Evolutionary conservation across 2,329 filamentous ascomycete species (phyloP), one percentile per base, ranked within the genome.

Genomic region (Fusarium haematococcum): DNA sequence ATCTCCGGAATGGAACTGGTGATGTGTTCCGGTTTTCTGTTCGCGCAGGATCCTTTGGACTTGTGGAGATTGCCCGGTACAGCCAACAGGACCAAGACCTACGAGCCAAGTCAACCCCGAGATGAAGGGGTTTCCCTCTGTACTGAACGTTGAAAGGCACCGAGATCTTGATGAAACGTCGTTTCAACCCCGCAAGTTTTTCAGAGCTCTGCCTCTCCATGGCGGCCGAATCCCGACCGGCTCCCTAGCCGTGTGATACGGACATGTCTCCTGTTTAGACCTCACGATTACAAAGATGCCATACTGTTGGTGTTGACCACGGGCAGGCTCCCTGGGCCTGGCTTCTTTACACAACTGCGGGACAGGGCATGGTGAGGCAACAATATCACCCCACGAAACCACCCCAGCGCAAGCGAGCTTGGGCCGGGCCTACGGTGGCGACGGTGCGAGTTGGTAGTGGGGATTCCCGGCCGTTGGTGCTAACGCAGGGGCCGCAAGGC

Each of bases 341-440:
- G 37, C 57, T 60, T 33, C 45, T 68, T 70, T 66, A 59, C 68
- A n/a, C 58, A 61, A 52, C 67, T 69, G 67, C 63, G 67, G 67
- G 71, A 78, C 70, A 60, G 35, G 39, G 48, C 56, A 74, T 77
- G 75, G 75, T 75, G 74, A 78, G 68, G 75, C 68, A 72, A 68
- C 63, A 67, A 71, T 69, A 76, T 77, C 77, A 75, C 75, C 75
- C 74, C 69, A 78, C 74, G 75, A 78, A 76, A 78, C 76, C 71
- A 57, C 50, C 50, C 73, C 32, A 66, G 66, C 45, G 57, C 62
- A 78, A 78, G 76, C 76, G 75, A 78, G 75, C 71, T 61, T 68
- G 54, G 67, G 65, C 75, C 70, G 57, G 74, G 45, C 64, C 65
- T 67, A 58, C 77, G 77, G 75, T 79, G 77, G 69, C 60, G 57